Percentiles rank a stretch among this genome's conserved stretches.
These are phyloP conservation scores for Harrya chromipes DNA, from an alignment of 768 basidiomycete genomes.

Conservation along the genomic window DNA sequence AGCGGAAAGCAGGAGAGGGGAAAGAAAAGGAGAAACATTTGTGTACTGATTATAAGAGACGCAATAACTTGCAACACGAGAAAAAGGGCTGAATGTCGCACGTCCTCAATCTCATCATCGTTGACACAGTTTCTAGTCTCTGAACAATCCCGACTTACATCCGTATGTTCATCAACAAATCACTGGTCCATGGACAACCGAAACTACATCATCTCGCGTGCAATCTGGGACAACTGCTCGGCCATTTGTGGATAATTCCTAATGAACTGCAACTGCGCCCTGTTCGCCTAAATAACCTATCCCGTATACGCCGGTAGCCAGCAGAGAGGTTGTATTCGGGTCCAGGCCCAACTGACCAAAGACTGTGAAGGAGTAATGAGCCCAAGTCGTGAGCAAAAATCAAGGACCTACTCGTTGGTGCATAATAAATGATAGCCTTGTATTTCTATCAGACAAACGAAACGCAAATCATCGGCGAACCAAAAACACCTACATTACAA, in stretches of 20 bases:
- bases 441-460: constrained; percentile 6
- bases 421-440: constrained; percentile 31
- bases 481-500: constrained; percentile 19
- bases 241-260: constrained; percentile 82
- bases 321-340: constrained; percentile 38
- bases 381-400: background rate
- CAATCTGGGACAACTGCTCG: constrained; percentile 55
- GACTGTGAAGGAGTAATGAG: constrained; percentile 29
- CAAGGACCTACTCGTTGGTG: constrained; percentile 17
- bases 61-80: constrained; percentile 5
- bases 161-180: constrained; percentile 2
- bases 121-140: constrained; percentile 12
- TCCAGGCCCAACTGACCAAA: constrained; percentile 41
- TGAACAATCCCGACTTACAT: constrained; percentile 11
- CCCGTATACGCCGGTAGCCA: constrained; percentile 42
- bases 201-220: constrained; percentile 36
- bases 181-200: background rate
- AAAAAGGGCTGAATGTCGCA: background rate
- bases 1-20: no score
- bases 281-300: constrained; percentile 62
- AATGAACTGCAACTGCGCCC: constrained; percentile 79
- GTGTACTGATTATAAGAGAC: constrained; percentile 6
- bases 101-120: constrained; percentile 6
- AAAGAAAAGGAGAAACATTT: background rate
- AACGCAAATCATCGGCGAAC: background rate